These are phyloP conservation scores for Ceratocystis harringtonii DNA, from an alignment of 2,329 filamentous ascomycete species.

Conservation along the genomic window DNA sequence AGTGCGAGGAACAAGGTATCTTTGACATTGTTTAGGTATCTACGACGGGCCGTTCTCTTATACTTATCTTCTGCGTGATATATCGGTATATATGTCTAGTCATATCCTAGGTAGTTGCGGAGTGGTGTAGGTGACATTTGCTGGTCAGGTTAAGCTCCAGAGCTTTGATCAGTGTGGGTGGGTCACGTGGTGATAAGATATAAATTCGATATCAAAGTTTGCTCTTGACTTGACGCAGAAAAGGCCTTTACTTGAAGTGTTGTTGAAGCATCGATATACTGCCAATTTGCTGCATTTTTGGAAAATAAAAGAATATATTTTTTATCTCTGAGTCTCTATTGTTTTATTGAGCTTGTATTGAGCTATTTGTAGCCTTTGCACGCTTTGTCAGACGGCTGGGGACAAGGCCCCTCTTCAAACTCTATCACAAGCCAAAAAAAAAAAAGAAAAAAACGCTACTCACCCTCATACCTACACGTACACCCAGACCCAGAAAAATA, in stretches of 20 bases:
- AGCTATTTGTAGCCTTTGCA: neutral
- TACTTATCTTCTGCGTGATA: neutral
- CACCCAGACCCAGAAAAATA: neutral
- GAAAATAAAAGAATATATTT: neutral
- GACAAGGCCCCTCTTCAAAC: neutral
- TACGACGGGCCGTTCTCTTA: neutral
- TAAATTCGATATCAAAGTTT: constrained; percentile 15
- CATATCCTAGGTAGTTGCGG: neutral
- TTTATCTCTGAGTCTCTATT: neutral
- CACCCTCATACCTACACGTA: neutral
- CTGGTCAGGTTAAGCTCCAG: neutral
- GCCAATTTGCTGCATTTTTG: neutral
- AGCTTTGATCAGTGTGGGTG: neutral
- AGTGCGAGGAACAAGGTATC: neutral
- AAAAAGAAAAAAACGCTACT: constrained; percentile 20
- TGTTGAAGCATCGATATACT: neutral
- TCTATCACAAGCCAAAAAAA: neutral
- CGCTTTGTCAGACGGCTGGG: neutral
- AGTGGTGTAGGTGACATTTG: neutral
- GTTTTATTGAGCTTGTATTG: neutral
- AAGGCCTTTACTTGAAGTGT: neutral
- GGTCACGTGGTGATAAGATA: constrained; percentile 15
- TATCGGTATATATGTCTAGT: neutral
- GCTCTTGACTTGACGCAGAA: neutral
- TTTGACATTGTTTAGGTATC: neutral